phyloP scores from a whole-genome alignment of 441 rosid species.

The Gossypium schwendimanii region DNA sequence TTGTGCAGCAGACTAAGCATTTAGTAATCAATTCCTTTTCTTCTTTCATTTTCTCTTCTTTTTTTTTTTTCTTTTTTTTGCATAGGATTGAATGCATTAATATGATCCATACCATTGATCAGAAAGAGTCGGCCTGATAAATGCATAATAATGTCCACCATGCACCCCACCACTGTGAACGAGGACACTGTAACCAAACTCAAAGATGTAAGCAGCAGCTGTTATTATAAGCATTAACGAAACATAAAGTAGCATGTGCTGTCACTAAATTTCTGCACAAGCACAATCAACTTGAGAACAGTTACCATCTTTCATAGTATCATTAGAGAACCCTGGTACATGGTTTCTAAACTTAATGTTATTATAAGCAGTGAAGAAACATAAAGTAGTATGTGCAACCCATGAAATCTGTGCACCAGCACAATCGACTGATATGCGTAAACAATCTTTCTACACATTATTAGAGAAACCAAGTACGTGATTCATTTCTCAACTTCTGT shows the following conservation, averaged over 20 bases:
- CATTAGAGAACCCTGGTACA: neutral
- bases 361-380: neutral
- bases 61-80: neutral
- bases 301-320: neutral
- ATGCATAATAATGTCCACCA: conserved; percentile 50
- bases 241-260: neutral
- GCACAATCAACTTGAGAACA: neutral
- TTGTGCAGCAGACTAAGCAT: neutral
- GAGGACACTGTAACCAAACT: conserved; percentile 29
- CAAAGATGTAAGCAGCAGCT: neutral
- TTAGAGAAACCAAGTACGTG: neutral
- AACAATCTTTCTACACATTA: neutral
- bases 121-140: conserved; percentile 42
- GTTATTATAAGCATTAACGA: neutral
- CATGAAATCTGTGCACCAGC: neutral
- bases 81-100: neutral
- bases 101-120: conserved; percentile 35
- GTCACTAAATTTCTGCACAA: neutral
- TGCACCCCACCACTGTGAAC: conserved; percentile 47
- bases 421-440: neutral
- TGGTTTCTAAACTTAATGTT: neutral
- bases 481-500: neutral
- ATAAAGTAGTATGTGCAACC: neutral
- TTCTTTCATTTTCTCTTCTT: neutral
- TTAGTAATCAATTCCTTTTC: neutral